Evolutionary conservation across 208 protist genomes (phyloP), one percentile per base, ranked within the genome.

Genomic region (Crithidia expoeki): DNA sequence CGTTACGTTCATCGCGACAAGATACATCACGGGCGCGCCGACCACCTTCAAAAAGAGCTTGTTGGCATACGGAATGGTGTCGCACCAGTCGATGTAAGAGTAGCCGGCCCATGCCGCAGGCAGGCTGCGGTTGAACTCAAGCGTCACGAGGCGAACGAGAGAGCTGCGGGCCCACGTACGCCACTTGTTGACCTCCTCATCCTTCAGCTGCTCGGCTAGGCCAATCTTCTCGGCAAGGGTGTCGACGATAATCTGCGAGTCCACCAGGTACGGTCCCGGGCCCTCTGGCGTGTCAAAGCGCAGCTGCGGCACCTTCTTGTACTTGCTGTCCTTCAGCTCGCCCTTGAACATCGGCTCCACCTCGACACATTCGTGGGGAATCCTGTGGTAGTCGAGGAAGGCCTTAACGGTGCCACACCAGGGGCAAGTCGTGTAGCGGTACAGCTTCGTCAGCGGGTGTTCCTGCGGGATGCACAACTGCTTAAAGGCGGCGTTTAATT

Each of bases 301-400:
- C n/a, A 97, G 69, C 68, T 94, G 88, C 4, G 93, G 93, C 9
- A 97, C 93, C 76, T 97, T 97, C 63, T 93, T 95, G 91, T 97
- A 97, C n/a, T 21, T 36, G 44, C 72, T 81, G 27, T 76, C 66
- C 16, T 68, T 76, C 32, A 97, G 69, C 74, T 97, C 84, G 4
- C 67, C 67, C 74, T 97, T 97, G 77, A 95, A 87, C 83, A 97
- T 93, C 32, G 93, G 93, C 67, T 97, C 89, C 47, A 97, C 93
- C 72, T 97, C 93, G 12, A 97, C 83, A 27, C 83, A 91, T 17
- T 83, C 75, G 74, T 96, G 79, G 14, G 75, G 74, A 38, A 97
- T 83, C 23, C 90, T 74, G 68, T 85, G 63, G 76, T 85, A 92
- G 78, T 96, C 91, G 5, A 97, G 68, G 61, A 96, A 91, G 17